These are phyloP conservation scores for Lasiosphaeria miniovina DNA, from an alignment of 495 filamentous ascomycete species.

Conservation along the genomic window DNA sequence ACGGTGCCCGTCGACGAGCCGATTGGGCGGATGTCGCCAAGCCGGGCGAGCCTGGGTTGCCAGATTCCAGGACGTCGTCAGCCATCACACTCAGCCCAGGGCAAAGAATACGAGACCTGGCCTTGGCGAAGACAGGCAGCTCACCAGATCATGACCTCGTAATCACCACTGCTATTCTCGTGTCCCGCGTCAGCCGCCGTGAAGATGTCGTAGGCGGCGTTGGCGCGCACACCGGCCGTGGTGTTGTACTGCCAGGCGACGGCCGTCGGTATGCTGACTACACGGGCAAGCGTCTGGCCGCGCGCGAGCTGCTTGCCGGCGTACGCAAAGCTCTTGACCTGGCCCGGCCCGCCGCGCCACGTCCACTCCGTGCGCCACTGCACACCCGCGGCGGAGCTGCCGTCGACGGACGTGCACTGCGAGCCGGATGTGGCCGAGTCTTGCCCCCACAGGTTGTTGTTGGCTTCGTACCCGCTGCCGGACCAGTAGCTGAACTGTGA, in stretches of 20 bases:
- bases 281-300: constrained; percentile 32
- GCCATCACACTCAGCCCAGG: too few relatives aligned
- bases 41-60: constrained; percentile 31
- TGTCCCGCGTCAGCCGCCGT: constrained; percentile 45
- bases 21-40: constrained; percentile 40
- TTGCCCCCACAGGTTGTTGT: constrained; percentile 49
- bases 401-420: constrained; percentile 43
- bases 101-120: too few relatives aligned
- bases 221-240: constrained; percentile 33
- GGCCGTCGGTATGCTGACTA: constrained; percentile 38
- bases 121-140: not conserved
- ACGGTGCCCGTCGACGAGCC: constrained; percentile 32
- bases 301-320: constrained; percentile 26
- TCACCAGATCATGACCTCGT: constrained; percentile 52
- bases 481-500: constrained; percentile 37
- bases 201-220: constrained; percentile 50
- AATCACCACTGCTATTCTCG: constrained; percentile 43
- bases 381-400: constrained; percentile 27
- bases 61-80: too few relatives aligned
- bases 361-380: constrained; percentile 42
- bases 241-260: constrained; percentile 42
- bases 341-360: constrained; percentile 40
- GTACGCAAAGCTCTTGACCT: constrained; percentile 48
- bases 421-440: constrained; percentile 33
- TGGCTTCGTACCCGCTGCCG: constrained; percentile 36